Evolutionary conservation across 2,329 filamentous ascomycete species (phyloP).

Genomic region (Fonsecaea pugnacius): DNA sequence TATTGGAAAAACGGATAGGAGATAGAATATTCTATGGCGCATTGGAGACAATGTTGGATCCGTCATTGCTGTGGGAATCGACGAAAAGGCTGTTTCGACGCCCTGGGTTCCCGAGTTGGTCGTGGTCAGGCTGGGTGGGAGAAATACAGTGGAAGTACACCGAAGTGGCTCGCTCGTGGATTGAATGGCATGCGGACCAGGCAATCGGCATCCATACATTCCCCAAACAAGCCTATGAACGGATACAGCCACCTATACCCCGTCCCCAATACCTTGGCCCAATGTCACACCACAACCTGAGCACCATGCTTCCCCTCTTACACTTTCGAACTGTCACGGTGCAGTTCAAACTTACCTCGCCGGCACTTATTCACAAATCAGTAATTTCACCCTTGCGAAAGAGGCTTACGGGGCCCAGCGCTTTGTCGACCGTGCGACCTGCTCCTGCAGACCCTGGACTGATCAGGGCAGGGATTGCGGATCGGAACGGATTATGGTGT

Average conservation of each 20-base stretch:
- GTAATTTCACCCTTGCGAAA: constrained; percentile 38
- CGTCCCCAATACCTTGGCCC: constrained; percentile 23
- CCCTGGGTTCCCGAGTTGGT: constrained; percentile 35
- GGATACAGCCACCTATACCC: constrained; percentile 32
- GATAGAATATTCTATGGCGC: constrained; percentile 34
- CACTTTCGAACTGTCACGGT: constrained; percentile 36
- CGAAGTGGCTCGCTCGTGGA: constrained; percentile 36
- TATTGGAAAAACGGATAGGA: constrained; percentile 36
- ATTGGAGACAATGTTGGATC: constrained; percentile 36
- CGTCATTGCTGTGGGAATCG: constrained; percentile 37
- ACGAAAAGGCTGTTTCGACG: constrained; percentile 34
- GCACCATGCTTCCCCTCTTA: constrained; percentile 30
- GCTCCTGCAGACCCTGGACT: constrained; percentile 37
- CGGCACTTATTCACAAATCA: constrained; percentile 34
- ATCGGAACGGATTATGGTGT: constrained; percentile 36
- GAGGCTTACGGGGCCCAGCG: constrained; percentile 37
- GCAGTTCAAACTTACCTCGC: constrained; percentile 32
- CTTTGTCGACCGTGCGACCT: constrained; percentile 36
- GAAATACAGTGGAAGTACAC: constrained; percentile 39
- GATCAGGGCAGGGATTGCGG: constrained; percentile 36
- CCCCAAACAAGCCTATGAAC: constrained; percentile 29
- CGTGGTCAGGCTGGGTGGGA: constrained; percentile 38
- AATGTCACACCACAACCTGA: constrained; percentile 27
- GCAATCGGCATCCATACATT: constrained; percentile 29
- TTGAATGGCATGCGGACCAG: constrained; percentile 36